Evolutionary conservation across 73 alveolate species (phyloP), one percentile per base, ranked within the genome.

Genomic region (Paramecium octaurelia): DNA sequence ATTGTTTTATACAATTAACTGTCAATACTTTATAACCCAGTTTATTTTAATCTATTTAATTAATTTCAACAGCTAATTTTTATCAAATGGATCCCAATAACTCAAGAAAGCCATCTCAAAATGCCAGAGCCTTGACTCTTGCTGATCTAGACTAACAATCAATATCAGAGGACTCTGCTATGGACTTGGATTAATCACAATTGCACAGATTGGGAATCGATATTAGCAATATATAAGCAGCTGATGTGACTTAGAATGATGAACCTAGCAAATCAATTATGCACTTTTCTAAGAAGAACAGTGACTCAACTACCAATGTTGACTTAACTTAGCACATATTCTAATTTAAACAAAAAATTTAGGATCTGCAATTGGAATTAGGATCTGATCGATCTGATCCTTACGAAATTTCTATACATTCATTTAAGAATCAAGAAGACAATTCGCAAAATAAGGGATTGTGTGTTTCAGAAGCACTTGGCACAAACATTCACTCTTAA

Each of bases 41-140:
- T 31, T 6, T 27, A 11, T 64, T 64, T 27, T 64, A 64, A 64
- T 64, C 84, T 31, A 64, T 27, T 64, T 31, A 64, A 64, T 64
- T 64, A 64, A 64, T 64, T 64, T 64, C 69, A 64, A 64, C 84
- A 64, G 84, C 84, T 64, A 64, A 31, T 64, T 64, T 64, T 31
- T 64, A 54, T 18, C 29, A 18, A 16, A 54, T 54, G 69, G 69
- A 54, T 54, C 69, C 69, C 27, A 54, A 54, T 54, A n/a, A 54
- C 69, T 18, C 11, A 54, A 54, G 69, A 54, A 54, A 54, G 14
- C 14, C n/a, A 7, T 54, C 69, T 54, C 69, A 31, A 31, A 64
- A 34, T 34, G 84, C 84, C 9, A 64, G 84, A 27, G 84, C 84
- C 9, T 27, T 64, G 31, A 64, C 84, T 1, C 84, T 64, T 31